phyloP scores from a whole-genome alignment of 1,139 yeast species.

The Pichia inconspicua region DNA sequence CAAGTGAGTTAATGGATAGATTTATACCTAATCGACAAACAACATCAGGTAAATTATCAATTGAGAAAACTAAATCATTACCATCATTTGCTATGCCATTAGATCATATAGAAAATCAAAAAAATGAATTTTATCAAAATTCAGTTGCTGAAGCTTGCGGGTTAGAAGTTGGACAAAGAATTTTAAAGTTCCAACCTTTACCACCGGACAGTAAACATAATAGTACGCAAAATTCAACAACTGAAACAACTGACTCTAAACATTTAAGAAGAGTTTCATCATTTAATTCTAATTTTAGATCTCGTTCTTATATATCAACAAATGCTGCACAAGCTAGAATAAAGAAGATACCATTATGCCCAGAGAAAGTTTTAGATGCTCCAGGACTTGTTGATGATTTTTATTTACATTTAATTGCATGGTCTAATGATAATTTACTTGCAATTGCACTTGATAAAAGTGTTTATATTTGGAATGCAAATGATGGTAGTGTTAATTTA shows the following conservation, averaged over 20 bases:
- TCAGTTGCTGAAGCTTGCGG: conserved; percentile 96
- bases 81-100: conserved; percentile 33
- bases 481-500: conserved; percentile 64
- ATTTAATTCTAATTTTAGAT: conserved; percentile 17
- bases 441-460: conserved; percentile 85
- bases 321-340: conserved; percentile 33
- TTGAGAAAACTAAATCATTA: conserved; percentile 15
- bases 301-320: conserved; percentile 25
- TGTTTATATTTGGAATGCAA: conserved; percentile 91
- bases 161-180: conserved; percentile 72
- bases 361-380: conserved; percentile 91
- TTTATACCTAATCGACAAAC: conserved; percentile 47
- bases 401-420: conserved; percentile 75
- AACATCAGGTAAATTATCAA: conserved; percentile 36
- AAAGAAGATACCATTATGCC: conserved; percentile 76
- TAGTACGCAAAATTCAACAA: neutral
- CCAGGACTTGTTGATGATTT: conserved; percentile 94
- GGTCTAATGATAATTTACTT: conserved; percentile 78
- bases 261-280: conserved; percentile 14
- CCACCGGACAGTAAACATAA: conserved; percentile 57
- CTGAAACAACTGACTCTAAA: neutral
- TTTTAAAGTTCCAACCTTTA: conserved; percentile 76
- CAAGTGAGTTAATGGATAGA: conserved; percentile 33
- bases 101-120: conserved; percentile 59
- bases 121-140: conserved; percentile 64